Percentiles rank a stretch among this genome's conserved stretches.
Evolutionary conservation across 805 yeast genomes (phyloP).

Genomic region (Sungouiozyma intestinalis): DNA sequence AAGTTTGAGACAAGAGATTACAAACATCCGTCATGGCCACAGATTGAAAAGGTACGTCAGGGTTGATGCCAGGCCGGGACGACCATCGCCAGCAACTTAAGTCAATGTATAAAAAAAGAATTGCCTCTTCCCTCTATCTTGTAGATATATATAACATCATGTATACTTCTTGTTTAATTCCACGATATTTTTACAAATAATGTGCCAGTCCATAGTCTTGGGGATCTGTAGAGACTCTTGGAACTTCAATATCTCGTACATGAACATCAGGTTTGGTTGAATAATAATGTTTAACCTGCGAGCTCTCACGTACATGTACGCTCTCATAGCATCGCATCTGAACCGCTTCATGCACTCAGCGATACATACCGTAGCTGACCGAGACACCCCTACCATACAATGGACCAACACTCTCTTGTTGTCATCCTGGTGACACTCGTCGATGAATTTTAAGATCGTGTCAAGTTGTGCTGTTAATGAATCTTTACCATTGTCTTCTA

Average conservation of each 20-base stretch:
- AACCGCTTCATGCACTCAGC: slow-evolving; percentile 86
- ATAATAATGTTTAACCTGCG: slow-evolving; percentile 83
- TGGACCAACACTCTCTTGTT: slow-evolving; percentile 63
- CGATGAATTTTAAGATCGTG: slow-evolving; percentile 55
- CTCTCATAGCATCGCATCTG: slow-evolving; percentile 55
- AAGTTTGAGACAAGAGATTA: neutral
- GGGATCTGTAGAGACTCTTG: slow-evolving; percentile 24
- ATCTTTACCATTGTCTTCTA: slow-evolving; percentile 89
- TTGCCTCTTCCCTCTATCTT: neutral
- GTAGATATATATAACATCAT: slow-evolving; percentile 6
- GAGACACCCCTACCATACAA: slow-evolving; percentile 90
- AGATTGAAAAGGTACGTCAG: slow-evolving; percentile 2
- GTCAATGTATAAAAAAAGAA: neutral
- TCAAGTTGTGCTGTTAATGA: slow-evolving; percentile 53
- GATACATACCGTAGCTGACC: slow-evolving; percentile 91
- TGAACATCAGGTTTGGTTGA: slow-evolving; percentile 84
- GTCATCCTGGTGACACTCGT: slow-evolving; percentile 33
- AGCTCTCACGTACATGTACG: slow-evolving; percentile 83
- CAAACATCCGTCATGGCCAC: neutral
- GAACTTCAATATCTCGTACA: slow-evolving; percentile 74
- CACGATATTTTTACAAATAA: slow-evolving; percentile 74
- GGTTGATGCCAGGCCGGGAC: slow-evolving; percentile 1
- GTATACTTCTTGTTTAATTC: slow-evolving; percentile 63
- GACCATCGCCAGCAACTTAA: neutral
- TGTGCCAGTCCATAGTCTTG: slow-evolving; percentile 80